A percentile compares a stretch with the other conserved stretches of the same genome.
Evolutionary conservation across 1,284 basidiomycete genomes (phyloP).

Genomic region (Serendipita sp.): DNA sequence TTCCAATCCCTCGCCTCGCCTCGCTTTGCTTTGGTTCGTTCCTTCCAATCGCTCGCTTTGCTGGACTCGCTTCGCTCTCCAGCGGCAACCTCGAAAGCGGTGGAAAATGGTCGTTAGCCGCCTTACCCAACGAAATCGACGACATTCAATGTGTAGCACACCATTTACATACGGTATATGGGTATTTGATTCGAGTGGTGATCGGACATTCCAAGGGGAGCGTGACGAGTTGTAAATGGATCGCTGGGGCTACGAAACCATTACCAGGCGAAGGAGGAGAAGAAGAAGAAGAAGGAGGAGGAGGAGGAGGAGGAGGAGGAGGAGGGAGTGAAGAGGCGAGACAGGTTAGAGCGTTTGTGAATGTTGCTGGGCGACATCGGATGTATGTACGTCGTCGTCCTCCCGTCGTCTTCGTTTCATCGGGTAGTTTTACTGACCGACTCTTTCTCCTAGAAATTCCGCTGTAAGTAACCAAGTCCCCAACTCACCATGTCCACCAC

Average conservation of each 20-base stretch:
- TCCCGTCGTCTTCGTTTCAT: too few relatives aligned
- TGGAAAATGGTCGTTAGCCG: constrained; percentile 34
- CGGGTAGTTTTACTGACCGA: background rate
- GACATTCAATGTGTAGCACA: constrained; percentile 53
- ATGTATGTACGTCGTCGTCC: constrained; percentile 41
- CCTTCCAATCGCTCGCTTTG: background rate
- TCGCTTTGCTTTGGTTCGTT: background rate
- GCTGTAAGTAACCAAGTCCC: background rate
- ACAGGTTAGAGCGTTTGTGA: constrained; percentile 42
- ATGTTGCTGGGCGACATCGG: constrained; percentile 57
- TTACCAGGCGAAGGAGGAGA: too few relatives aligned
- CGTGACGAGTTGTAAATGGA: constrained; percentile 49
- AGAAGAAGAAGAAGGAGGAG: too few relatives aligned
- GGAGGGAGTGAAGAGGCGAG: constrained; percentile 39
- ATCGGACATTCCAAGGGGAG: constrained; percentile 64
- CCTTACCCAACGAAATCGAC: constrained; percentile 41
- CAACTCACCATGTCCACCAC: too few relatives aligned
- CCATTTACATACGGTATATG: constrained; percentile 39
- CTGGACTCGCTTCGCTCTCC: background rate
- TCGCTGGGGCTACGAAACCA: constrained; percentile 24
- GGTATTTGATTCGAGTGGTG: constrained; percentile 51
- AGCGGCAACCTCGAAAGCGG: constrained; percentile 65
- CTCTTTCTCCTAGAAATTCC: background rate
- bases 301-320: constrained; percentile 21
- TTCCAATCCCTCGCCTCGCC: background rate